phyloP scores from a whole-genome alignment of 1,284 basidiomycete genomes.

The Ustilago tritici region DNA sequence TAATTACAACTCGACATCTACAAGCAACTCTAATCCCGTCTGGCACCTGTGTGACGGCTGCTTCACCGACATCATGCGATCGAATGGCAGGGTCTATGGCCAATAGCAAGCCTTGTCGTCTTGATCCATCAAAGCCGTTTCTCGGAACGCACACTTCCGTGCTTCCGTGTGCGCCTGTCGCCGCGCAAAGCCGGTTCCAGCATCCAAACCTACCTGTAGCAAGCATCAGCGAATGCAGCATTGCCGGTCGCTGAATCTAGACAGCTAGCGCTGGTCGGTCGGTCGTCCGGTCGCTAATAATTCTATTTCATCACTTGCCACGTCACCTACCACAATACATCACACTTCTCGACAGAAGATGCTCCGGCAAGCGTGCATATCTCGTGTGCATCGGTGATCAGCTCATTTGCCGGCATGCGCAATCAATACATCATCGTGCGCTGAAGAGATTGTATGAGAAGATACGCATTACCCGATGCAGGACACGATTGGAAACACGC shows the following conservation, averaged over 20 bases:
- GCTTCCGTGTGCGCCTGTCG: neutral
- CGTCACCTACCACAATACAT: neutral
- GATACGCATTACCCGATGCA: neutral
- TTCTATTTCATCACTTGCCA: neutral
- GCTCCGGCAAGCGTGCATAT: too few relatives aligned
- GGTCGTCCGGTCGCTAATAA: too few relatives aligned
- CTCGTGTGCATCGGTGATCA: neutral
- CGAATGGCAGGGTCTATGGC: too few relatives aligned
- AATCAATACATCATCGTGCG: neutral
- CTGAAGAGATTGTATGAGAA: neutral
- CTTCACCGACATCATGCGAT: neutral
- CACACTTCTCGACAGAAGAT: neutral
- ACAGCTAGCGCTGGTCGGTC: too few relatives aligned
- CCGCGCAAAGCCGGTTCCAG: conserved; percentile 5
- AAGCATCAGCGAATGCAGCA: neutral
- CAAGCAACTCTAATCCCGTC: neutral
- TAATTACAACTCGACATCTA: neutral
- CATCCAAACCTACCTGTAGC: neutral
- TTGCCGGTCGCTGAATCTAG: neutral
- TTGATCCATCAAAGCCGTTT: neutral
- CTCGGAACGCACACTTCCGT: neutral
- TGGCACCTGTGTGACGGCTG: neutral
- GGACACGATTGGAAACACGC: neutral
- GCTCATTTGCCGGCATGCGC: neutral
- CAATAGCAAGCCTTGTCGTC: neutral